Base-by-base conservation (phyloP, 1,139 yeast genomes). In the Spathaspora sp. region DNA sequence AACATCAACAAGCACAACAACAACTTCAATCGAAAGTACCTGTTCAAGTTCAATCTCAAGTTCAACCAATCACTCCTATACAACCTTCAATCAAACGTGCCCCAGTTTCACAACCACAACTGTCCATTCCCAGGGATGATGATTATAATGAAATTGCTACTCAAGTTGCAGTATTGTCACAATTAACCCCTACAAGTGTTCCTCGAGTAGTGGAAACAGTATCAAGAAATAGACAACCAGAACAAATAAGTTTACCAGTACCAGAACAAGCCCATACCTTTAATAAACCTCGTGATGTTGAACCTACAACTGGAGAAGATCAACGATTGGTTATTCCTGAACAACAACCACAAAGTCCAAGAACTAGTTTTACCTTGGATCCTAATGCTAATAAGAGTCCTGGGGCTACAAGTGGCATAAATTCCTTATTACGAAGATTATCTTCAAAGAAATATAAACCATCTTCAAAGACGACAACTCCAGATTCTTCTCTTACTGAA, bases 261-360 rank as follows among this genome's bases (percentile, higher is more conserved):
- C 90, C 90, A 8, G 85, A 82, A 55, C 88, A 83, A 52, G 89
- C 89, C 0, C 88, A 85, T 57, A 82, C 87, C 2, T 74, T 29
- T 29, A 13, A 29, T 29, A 29, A 29, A 29, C 17, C n/a, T 6
- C 4, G 27, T 8, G 27, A 11, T 11, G 3, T 25, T 25, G 9
- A 3, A 4, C 3, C 27, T 9, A 4, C 27, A 3, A 25, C 27
- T 7, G 23, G n/a, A 25, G 27, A 25, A 25, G n/a, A 25, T 8
- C 27, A 9, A 29, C 44, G 15, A 36, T 44, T 38, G 39, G 36
- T 43, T 2, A 41, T 67, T 37, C 72, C 75, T 9, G 65, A 60
- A 31, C 75, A 70, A 49, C 75, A 70, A 49, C 68, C 63, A n/a
- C 64, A 58, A 24, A 63, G 68, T 47, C 73, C 72, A 13, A 53